phyloP scores from a whole-genome alignment of 441 rosid species.

The Mallotus repandus region DNA sequence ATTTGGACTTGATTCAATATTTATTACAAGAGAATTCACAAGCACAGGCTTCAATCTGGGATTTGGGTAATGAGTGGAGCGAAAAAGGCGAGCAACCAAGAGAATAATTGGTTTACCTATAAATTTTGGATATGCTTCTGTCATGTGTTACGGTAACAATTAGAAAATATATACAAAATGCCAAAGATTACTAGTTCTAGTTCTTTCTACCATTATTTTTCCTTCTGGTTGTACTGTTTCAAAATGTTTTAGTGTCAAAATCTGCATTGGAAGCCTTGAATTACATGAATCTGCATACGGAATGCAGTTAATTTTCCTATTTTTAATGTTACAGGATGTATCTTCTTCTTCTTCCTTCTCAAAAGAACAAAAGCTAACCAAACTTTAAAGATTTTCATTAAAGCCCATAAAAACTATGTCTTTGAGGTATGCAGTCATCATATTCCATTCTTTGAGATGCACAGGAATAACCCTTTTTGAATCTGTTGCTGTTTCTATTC shows the following conservation, averaged over 20 bases:
- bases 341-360: too few species aligned
- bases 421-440: constrained; percentile 59
- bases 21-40: not conserved
- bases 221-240: not conserved
- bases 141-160: too few species aligned
- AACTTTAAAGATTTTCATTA: constrained; percentile 6
- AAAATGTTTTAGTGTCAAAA: not conserved
- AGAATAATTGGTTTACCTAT: not conserved
- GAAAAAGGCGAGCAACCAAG: not conserved
- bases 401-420: constrained; percentile 58
- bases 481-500: constrained; percentile 39
- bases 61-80: constrained; percentile 26
- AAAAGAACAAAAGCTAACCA: constrained; percentile 11
- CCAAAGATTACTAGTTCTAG: too few species aligned
- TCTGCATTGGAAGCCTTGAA: not conserved
- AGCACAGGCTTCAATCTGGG: constrained; percentile 38
- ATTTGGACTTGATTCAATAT: not conserved
- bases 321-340: too few species aligned
- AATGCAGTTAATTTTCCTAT: not conserved
- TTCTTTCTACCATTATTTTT: not conserved
- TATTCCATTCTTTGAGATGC: constrained; percentile 43
- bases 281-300: not conserved
- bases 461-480: constrained; percentile 73
- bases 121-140: too few species aligned
- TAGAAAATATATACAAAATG: too few species aligned